These are phyloP conservation scores for Rhodotorula sp. DNA, from an alignment of 1,284 basidiomycete genomes.

Conservation along the genomic window DNA sequence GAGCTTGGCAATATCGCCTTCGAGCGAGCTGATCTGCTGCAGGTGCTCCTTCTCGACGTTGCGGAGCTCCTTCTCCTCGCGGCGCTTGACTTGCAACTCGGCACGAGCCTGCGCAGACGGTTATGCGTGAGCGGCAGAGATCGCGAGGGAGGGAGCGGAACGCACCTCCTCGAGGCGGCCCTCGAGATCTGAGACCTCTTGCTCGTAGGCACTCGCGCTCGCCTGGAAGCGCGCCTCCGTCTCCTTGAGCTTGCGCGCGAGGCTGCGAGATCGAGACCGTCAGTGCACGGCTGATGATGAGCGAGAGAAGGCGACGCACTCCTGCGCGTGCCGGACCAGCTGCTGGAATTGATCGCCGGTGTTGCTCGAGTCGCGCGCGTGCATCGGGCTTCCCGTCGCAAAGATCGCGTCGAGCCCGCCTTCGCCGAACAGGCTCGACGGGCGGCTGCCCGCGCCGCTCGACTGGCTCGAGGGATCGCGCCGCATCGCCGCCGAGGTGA, in stretches of 20 bases:
- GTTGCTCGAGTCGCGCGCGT: conserved; percentile 2
- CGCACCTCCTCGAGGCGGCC: conserved; percentile 37
- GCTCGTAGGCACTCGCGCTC: conserved; percentile 31
- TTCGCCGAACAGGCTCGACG: conserved; percentile 26
- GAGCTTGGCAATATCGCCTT: conserved; percentile 73
- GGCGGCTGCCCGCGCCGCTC: conserved; percentile 7
- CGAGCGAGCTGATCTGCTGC: conserved; percentile 57
- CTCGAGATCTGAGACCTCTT: conserved; percentile 38
- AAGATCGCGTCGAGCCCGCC: conserved; percentile 12
- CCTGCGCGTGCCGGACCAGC: conserved; percentile 22
- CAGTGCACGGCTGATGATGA: background rate
- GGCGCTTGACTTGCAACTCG: conserved; percentile 72
- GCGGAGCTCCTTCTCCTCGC: conserved; percentile 84
- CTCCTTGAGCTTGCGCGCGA: conserved; percentile 36
- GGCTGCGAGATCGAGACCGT: background rate
- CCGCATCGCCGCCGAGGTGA: conserved; percentile 6
- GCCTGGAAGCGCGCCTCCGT: conserved; percentile 27
- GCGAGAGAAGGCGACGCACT: conserved; percentile 18
- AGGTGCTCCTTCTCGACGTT: conserved; percentile 64
- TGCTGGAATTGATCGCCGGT: conserved; percentile 29
- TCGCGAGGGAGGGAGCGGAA: too few relatives aligned
- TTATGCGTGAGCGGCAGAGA: background rate
- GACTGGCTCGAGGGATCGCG: conserved; percentile 18
- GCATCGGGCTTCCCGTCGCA: background rate
- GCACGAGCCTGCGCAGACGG: conserved; percentile 46